Base-by-base conservation (phyloP, 345 rosid genomes). In the Erysimum cheiranthoides region DNA sequence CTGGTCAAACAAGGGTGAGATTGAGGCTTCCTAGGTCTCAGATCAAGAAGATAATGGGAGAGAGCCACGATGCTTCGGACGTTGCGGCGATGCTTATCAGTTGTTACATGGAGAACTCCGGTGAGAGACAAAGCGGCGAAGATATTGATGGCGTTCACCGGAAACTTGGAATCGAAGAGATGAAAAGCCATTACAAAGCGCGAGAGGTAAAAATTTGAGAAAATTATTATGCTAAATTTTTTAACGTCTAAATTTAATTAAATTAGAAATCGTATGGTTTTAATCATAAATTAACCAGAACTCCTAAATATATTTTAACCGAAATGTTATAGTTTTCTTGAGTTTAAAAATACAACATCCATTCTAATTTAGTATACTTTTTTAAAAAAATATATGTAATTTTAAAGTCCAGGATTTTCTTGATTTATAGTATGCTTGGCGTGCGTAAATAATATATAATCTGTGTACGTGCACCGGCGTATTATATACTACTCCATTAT, bases 11-110 rank as follows among this genome's bases (percentile, higher is more conserved):
- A 84, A 83, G 81, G 62, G 84, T 92, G 56, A 92, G 73, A 69
- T 64, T 90, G 85, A 90, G 87, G 78, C 66, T 92, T 35, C 88
- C 91, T 0, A 88, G 60, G 74, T 83, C 89, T 13, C 79, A 90
- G 46, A 83, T 93, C 47, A 88, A 67, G 27, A 87, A 73, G 78
- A 54, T 93, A 73, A 70, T 90, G 84, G 79, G 74, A 42, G 91
- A 86, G 78, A 86, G 95, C 49, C 74, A 58, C 14, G 87, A 90
- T 28, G 85, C 78, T 38, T 82, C 59, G 0, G 92, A 88, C 71
- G 89, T 78, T 5, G 87, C 88, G 1, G 86, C 85, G 71, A 91
- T 66, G 84, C 79, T 93, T 45, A 36, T 87, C 75, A 62, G 69
- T 76, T 83, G 86, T 61, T 86, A 82, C 35, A 12, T 66, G 71